Percentiles rank a stretch among this genome's conserved stretches.
phyloP scores from a whole-genome alignment of 768 basidiomycete genomes.

The Pulveroboletus sp. region DNA sequence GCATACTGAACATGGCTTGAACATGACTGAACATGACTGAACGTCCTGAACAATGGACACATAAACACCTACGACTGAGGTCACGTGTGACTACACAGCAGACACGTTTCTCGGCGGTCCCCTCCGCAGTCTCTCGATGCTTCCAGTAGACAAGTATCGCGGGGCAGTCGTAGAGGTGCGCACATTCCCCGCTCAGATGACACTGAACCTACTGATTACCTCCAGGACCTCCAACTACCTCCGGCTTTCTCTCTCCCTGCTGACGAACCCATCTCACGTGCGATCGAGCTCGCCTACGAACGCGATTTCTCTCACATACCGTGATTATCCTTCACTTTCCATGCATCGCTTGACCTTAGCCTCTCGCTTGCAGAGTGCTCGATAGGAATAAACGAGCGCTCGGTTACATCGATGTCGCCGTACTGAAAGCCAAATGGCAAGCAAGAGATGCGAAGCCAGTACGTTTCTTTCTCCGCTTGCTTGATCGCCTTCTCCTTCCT shows the following conservation, averaged over 20 bases:
- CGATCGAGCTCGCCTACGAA: constrained; percentile 86
- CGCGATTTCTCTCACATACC: constrained; percentile 93
- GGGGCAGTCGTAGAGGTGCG: constrained; percentile 87
- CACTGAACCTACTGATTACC: background rate
- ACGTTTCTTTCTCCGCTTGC: constrained; percentile 22
- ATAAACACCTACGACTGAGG: background rate
- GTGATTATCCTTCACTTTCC: constrained; percentile 37
- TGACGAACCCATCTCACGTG: constrained; percentile 65
- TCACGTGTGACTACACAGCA: constrained; percentile 2
- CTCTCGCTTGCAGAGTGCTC: constrained; percentile 54
- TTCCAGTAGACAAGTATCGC: constrained; percentile 56
- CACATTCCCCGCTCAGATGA: background rate
- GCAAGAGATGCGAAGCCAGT: constrained; percentile 67
- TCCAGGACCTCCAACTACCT: constrained; percentile 64
- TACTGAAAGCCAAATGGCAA: constrained; percentile 76
- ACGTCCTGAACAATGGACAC: too few species aligned
- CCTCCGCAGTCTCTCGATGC: constrained; percentile 1
- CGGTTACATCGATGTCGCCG: constrained; percentile 78
- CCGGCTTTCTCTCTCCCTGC: constrained; percentile 82
- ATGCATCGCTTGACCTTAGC: background rate
- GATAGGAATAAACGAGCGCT: constrained; percentile 67
- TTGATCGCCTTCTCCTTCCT: background rate
- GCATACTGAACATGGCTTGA: too few species aligned
- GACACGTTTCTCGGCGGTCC: background rate
- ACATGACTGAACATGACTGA: too few species aligned